A percentile compares a stretch with the other conserved stretches of the same genome.
Conservation (phyloP, 805 yeast species). For the Candida chauliodis region DNA sequence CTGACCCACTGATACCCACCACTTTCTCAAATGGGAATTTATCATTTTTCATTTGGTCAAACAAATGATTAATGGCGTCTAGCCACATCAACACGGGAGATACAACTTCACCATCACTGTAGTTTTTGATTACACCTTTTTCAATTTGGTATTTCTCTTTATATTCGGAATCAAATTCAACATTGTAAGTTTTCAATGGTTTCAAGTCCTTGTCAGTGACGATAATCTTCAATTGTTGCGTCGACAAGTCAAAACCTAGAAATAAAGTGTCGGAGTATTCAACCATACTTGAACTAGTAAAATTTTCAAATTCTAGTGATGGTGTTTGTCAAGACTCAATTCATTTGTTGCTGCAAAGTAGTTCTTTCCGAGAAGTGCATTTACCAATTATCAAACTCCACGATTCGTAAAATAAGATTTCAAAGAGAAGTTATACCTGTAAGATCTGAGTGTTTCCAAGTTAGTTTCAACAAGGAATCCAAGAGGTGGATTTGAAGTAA, state of each 20-base stretch:
- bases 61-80: slow-evolving; percentile 69
- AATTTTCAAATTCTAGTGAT: neutral
- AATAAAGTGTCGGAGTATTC: slow-evolving; percentile 22
- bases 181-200: slow-evolving; percentile 53
- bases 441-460: no score
- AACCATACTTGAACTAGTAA: slow-evolving; percentile 5
- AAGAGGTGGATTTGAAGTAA: no score
- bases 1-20: slow-evolving; percentile 73
- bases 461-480: no score
- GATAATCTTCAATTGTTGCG: slow-evolving; percentile 82
- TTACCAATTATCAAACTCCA: no score
- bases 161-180: slow-evolving; percentile 69
- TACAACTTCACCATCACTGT: slow-evolving; percentile 54
- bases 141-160: slow-evolving; percentile 54
- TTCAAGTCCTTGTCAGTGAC: slow-evolving; percentile 54
- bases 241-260: slow-evolving; percentile 82
- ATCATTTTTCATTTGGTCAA: slow-evolving; percentile 47
- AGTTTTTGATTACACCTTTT: slow-evolving; percentile 67
- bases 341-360: no score
- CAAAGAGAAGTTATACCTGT: no score
- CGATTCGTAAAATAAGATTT: no score
- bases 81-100: slow-evolving; percentile 92
- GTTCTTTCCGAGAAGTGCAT: no score
- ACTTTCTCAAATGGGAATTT: slow-evolving; percentile 59
- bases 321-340: no score